Base-by-base conservation (phyloP, 2,329 filamentous ascomycete species). In the Botrytis tulipae region DNA sequence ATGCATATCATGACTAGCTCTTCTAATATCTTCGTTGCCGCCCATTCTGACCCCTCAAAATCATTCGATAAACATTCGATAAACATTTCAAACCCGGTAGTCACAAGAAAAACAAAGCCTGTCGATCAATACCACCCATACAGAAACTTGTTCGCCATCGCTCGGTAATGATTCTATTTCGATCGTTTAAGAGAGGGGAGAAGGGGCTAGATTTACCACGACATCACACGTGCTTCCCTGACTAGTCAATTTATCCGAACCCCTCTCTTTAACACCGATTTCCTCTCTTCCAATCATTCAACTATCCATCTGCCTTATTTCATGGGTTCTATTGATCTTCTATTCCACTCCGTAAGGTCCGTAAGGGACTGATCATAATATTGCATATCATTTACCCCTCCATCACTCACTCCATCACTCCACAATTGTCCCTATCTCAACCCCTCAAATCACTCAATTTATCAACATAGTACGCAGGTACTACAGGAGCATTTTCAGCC, bases 381-480 rank as follows among this genome's bases (percentile, higher is more conserved):
- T 37, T 57, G 48, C 35, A 68, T 37, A 29, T 32, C 16, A 12
- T 32, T 54, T 42, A 57, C 48, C 66, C 66, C 63, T 51, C 32
- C 32, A 57, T 18, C 35, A 40, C 40, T 18, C 35, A 40, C 40
- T 60, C 32, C 32, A 35, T 25, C 32, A 42, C n/a, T 61, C 35
- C 12, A 37, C 35, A 37, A n/a, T 40, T 35, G 35, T 37, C 60
- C 60, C 35, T n/a, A 18, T 42, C 35, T 75, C 72, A 82, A 35
- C 76, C 84, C 67, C 87, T 82, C 78, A 98, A 84, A 84, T 98
- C 95, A 73, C 92, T 92, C 78, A 99, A 84, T 81, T 89, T 90
- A 82, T 98, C 92, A 60, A 96, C 90, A 82, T 97, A 98, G 76
- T 90, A 96, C 57, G 88, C 87, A 4, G 96, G 96, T 70, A 93